These are phyloP conservation scores for Pseudogymnoascus sp. DNA, from an alignment of 2,329 filamentous ascomycete genomes.

Conservation along the genomic window DNA sequence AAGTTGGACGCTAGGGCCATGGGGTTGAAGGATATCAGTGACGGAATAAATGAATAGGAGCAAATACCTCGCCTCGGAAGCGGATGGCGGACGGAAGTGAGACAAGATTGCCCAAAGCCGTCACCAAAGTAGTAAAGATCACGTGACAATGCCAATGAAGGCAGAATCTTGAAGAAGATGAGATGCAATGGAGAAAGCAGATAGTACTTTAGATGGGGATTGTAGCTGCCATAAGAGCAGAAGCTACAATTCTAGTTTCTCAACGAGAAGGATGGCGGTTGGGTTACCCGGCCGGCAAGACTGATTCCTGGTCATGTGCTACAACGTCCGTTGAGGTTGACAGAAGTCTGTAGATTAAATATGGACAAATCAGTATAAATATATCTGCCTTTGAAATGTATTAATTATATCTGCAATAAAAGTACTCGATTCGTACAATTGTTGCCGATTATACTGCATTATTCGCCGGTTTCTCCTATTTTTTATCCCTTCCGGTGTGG, in stretches of 20 bases:
- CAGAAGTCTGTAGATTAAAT: constrained; percentile 1
- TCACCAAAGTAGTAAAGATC: not conserved
- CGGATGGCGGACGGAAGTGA: not conserved
- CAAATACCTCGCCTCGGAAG: not conserved
- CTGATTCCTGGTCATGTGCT: not conserved
- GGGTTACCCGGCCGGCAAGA: not conserved
- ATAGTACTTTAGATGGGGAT: not conserved
- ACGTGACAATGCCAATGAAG: not conserved
- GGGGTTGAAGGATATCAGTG: constrained; percentile 34
- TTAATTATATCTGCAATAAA: not conserved
- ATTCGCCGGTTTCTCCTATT: not conserved
- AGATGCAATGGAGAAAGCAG: not conserved
- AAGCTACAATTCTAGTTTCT: not conserved
- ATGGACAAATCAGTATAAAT: not conserved
- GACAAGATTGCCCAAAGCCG: not conserved
- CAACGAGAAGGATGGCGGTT: not conserved
- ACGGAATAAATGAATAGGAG: not conserved
- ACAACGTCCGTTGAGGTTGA: not conserved
- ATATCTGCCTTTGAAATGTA: not conserved
- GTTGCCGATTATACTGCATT: not conserved
- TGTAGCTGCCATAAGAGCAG: not conserved
- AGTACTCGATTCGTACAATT: not conserved
- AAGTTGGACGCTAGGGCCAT: constrained; percentile 55
- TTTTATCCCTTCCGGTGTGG: constrained; percentile 8
- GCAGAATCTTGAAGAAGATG: not conserved